A percentile compares a stretch with the other conserved stretches of the same genome.
phyloP scores from a whole-genome alignment of 768 basidiomycete species.

The Pleurotus tuber-regium region DNA sequence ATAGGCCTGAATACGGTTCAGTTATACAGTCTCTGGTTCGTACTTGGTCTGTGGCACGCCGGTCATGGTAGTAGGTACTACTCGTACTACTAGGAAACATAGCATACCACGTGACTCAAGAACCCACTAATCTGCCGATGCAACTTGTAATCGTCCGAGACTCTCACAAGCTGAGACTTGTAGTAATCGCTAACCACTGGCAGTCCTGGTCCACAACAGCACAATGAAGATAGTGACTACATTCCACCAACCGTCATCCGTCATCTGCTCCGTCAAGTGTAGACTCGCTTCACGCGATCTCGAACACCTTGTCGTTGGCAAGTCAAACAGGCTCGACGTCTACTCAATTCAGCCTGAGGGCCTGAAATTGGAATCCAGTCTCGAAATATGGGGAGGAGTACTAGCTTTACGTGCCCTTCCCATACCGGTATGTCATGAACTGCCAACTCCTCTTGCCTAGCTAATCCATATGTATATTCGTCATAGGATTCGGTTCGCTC shows the following conservation, averaged over 20 bases:
- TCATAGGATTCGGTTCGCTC: constrained; percentile 35
- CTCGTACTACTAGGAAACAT: too few species aligned
- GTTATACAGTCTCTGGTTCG: too few species aligned
- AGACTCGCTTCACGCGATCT: constrained; percentile 45
- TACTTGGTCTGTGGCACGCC: too few species aligned
- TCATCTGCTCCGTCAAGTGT: constrained; percentile 68
- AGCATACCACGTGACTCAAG: constrained; percentile 1
- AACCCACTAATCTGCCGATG: too few species aligned
- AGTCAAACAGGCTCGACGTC: constrained; percentile 63
- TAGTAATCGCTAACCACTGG: too few species aligned
- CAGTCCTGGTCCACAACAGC: neutral
- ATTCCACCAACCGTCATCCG: constrained; percentile 75
- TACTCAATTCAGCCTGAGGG: constrained; percentile 63
- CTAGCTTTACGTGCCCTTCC: constrained; percentile 54
- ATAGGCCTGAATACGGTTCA: too few species aligned
- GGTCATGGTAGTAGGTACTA: too few species aligned
- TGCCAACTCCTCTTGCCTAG: neutral
- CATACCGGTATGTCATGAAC: constrained; percentile 44
- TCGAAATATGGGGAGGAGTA: constrained; percentile 72
- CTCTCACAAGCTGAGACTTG: too few species aligned
- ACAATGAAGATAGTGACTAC: constrained; percentile 65
- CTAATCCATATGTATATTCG: constrained; percentile 10
- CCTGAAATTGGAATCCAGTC: constrained; percentile 52
- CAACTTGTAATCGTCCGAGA: too few species aligned
- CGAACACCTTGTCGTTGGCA: constrained; percentile 70